Percentiles rank a stretch among this genome's conserved stretches.
Evolutionary conservation across 163 green algal species (phyloP).

Genomic region (Botryococcus braunii): DNA sequence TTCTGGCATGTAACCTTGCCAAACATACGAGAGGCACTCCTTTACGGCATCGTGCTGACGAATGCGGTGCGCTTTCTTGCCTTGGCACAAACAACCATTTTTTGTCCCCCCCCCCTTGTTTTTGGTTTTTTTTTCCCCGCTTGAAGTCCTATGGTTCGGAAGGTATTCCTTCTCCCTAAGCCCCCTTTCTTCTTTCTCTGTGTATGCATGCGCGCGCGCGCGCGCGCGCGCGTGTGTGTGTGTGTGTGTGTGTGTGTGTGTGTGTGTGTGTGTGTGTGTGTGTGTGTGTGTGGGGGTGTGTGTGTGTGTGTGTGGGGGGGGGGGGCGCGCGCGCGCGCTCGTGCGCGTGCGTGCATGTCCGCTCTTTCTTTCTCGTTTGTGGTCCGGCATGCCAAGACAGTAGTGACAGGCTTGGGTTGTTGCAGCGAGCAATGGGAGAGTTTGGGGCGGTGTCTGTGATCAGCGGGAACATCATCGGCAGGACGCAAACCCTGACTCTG

Average conservation of each 20-base stretch:
- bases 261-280: too few relatives aligned
- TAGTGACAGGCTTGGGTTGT: too few relatives aligned
- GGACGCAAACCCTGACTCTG: slow-evolving; percentile 83
- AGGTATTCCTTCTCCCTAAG: not conserved
- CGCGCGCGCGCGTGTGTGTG: too few relatives aligned
- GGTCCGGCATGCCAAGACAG: too few relatives aligned
- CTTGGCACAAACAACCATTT: not conserved
- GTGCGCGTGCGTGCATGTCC: too few relatives aligned
- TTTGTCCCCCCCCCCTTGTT: not conserved
- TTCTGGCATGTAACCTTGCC: slow-evolving; percentile 86
- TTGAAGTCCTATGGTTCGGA: not conserved
- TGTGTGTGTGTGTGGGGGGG: too few relatives aligned
- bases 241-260: not conserved
- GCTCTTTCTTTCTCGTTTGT: too few relatives aligned
- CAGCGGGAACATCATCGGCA: slow-evolving; percentile 78
- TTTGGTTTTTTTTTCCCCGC: not conserved
- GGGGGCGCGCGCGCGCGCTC: too few relatives aligned
- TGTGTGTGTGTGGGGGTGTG: too few relatives aligned
- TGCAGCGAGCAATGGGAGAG: slow-evolving; percentile 77
- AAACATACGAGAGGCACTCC: slow-evolving; percentile 78
- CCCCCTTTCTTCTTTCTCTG: not conserved
- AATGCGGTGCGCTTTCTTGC: slow-evolving; percentile 45
- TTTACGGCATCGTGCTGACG: slow-evolving; percentile 83
- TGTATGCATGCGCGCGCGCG: not conserved
- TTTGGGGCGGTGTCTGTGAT: slow-evolving; percentile 86